A percentile compares a stretch with the other conserved stretches of the same genome.
These are phyloP conservation scores for Trypanosoma scelopori DNA, from an alignment of 208 protist genomes.

Conservation along the genomic window DNA sequence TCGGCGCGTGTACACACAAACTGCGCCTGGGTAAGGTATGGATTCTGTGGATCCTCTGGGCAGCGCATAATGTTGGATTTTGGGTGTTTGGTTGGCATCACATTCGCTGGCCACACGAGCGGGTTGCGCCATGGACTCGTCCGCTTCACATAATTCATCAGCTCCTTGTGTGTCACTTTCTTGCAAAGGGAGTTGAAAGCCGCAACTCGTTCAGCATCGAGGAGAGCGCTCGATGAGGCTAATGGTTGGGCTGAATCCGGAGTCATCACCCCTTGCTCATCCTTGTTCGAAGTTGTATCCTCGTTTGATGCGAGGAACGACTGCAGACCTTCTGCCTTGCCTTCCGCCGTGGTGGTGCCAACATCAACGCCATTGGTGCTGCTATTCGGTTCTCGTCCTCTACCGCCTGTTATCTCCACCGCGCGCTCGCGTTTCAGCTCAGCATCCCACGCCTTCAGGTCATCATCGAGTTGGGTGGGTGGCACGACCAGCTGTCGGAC, in stretches of 20 bases:
- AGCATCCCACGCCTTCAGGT: slow-evolving; percentile 50
- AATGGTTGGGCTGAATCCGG: not conserved
- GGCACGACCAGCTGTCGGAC: slow-evolving; percentile 67
- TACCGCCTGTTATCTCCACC: not conserved
- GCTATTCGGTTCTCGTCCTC: slow-evolving; percentile 6
- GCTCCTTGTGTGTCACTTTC: slow-evolving; percentile 48
- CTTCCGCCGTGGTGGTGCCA: not conserved
- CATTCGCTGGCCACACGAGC: slow-evolving; percentile 70
- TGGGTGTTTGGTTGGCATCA: slow-evolving; percentile 84
- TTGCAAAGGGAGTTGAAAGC: slow-evolving; percentile 60
- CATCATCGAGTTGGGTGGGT: slow-evolving; percentile 67
- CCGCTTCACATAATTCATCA: slow-evolving; percentile 63
- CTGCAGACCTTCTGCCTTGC: too few relatives aligned
- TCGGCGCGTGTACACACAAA: slow-evolving; percentile 83
- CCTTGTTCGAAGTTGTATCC: not conserved
- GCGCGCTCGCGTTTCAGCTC: slow-evolving; percentile 35
- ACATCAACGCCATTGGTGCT: not conserved
- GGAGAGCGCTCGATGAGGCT: not conserved
- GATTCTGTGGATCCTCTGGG: slow-evolving; percentile 78
- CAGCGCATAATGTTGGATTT: slow-evolving; percentile 89
- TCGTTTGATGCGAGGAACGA: not conserved
- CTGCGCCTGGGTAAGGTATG: slow-evolving; percentile 77
- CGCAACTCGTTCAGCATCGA: slow-evolving; percentile 28
- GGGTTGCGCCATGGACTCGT: slow-evolving; percentile 91
- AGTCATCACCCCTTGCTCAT: not conserved